Base-by-base conservation (phyloP, 768 basidiomycete genomes). In the Clavulina sp. region DNA sequence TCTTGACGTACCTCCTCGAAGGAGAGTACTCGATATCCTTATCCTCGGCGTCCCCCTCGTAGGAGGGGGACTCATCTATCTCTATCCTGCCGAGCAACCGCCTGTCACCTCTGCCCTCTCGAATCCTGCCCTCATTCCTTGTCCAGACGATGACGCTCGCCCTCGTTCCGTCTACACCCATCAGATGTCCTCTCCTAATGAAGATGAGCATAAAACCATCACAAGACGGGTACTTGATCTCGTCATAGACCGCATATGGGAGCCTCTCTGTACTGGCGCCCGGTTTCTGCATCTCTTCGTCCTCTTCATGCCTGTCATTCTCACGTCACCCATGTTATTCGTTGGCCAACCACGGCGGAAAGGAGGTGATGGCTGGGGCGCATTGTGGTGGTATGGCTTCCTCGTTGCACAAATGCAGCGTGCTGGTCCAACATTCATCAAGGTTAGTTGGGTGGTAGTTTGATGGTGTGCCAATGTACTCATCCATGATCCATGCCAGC, bases 341-440 rank as follows among this genome's bases (percentile, higher is more conserved):
- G 67, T 81, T 5, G 84, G 79, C 19, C 73, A 72, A 52, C 54
- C 18, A 9, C 44, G n/a, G 55, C 52, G 32, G 57, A 62, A 49
- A 56, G 73, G 73, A 9, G 82, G 84, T 16, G 88, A 92, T 56
- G 74, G 77, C 59, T 89, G 87, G 87, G 89, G 89, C 33, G 89
- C 88, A 1, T 73, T 91, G 2, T 95, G 89, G 93, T 99, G 95
- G 95, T 97, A 96, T 62, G 75, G 73, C n/a, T 73, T 87, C 49
- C 69, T 99, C 16, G 87, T 89, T 4, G 68, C 66, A 41, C 81
- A 80, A 63, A 97, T 99, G 95, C 81, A 92, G 66, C 70, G 78
- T 4, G 93, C 93, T 5, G 95, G 95, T 1, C 95, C 95, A 16
- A 93, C 92, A 0, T 97, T 97, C 65, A 86, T 86, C 64, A 99